Evolutionary conservation across 1,139 yeast genomes (phyloP), one percentile per base, ranked within the genome.

Genomic region (Kurtzmaniella quercitrusa): DNA sequence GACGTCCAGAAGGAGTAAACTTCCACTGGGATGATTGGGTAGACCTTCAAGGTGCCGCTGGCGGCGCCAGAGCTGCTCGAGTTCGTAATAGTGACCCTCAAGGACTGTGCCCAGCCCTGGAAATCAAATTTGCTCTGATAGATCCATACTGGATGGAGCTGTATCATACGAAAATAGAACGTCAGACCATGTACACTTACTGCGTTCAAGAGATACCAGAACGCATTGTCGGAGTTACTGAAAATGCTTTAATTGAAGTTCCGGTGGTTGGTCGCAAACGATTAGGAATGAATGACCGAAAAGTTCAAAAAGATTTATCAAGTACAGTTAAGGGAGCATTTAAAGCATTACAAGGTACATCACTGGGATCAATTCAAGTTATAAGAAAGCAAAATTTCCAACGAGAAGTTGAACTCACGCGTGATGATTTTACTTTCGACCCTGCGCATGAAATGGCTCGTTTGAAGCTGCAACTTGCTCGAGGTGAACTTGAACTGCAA

Each of bases 21-120:
- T 69, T 69, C 54, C 75, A 70, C 51, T 70, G 75, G 75, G 75
- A 69, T 47, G 74, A 70, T 51, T 69, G 73, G 70, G 60, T 66
- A 12, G 75, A 68, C 48, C 50, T 65, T 40, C 48, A 55, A 19
- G 60, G 64, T 3, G 21, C 9, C n/a, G 21, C 50, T 21, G 60
- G 64, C 3, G 14, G 16, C n/a, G 19, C 50, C 11, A 45, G 61
- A 5, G 49, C 69, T 21, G 49, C 50, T 12, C 41, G 45, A 8
- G 58, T 53, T 40, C 53, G 66, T 29, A 42, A 46, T 3, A 31
- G 42, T 2, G 48, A 43, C 10, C 61, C 67, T 4, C 55, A 53
- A 3, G 68, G 66, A 11, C 33, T 45, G 21, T 68, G 74, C 47
- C 64, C 59, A 36, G 38, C 43, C 12, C 39, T 41, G 6, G 42